Conservation (phyloP, 208 protist genomes). For the Porcisia hertigi region DNA sequence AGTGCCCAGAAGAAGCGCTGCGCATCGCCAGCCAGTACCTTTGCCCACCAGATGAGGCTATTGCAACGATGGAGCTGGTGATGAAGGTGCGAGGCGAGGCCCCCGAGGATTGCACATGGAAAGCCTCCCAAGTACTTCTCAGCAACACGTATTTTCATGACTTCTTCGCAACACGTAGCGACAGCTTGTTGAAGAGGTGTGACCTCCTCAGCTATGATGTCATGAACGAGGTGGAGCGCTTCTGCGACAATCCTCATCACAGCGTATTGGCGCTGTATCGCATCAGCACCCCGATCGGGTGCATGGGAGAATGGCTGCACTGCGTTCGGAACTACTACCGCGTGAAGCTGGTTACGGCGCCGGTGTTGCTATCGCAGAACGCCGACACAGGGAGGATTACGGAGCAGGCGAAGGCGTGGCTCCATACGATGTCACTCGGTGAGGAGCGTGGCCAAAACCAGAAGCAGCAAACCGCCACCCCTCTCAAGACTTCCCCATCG, state of each 20-base stretch:
- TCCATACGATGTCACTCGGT: conserved; percentile 10
- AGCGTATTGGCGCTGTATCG: conserved; percentile 38
- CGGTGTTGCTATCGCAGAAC: conserved; percentile 33
- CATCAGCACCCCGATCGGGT: conserved; percentile 57
- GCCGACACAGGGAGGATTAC: conserved; percentile 6
- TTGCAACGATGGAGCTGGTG: conserved; percentile 70
- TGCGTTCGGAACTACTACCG: conserved; percentile 65
- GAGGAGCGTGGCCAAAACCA: neutral
- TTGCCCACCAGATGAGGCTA: conserved; percentile 56
- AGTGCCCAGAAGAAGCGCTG: conserved; percentile 51
- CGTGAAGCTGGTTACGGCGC: conserved; percentile 49
- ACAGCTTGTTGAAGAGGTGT: conserved; percentile 47
- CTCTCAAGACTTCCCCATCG: neutral
- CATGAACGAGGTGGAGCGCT: conserved; percentile 55
- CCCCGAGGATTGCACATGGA: conserved; percentile 40
- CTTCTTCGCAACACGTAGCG: conserved; percentile 70
- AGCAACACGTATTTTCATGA: conserved; percentile 75
- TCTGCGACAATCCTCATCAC: conserved; percentile 57
- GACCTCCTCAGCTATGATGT: conserved; percentile 43
- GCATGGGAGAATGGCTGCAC: conserved; percentile 66
- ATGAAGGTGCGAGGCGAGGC: conserved; percentile 60
- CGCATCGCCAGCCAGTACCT: conserved; percentile 61
- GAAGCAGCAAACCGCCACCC: neutral
- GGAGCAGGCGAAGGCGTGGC: conserved; percentile 9
- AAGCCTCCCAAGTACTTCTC: conserved; percentile 61